Conservation (phyloP, 371 early-diverging fungal species). For the Zychaea mexicana region DNA sequence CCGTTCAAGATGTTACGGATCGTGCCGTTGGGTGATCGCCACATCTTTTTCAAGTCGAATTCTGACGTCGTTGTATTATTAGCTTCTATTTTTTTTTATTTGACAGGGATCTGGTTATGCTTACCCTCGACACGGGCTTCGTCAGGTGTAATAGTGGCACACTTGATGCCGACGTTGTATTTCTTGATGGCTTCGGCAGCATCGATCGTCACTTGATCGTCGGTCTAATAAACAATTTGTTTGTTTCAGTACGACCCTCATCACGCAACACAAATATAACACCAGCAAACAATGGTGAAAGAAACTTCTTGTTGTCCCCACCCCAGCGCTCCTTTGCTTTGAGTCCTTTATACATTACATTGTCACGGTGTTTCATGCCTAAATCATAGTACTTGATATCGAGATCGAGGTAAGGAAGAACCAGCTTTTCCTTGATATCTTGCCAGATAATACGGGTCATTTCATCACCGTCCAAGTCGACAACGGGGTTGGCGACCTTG, state of each 20-base stretch:
- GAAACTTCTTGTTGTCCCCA: no score
- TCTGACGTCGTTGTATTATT: no score
- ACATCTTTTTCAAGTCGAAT: constrained; percentile 93
- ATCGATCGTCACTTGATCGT: constrained; percentile 82
- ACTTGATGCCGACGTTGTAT: constrained; percentile 96
- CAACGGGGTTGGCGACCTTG: constrained; percentile 78
- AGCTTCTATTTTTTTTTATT: constrained; percentile 4
- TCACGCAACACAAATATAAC: neutral
- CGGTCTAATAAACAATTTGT: constrained; percentile 34
- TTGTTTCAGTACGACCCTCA: no score
- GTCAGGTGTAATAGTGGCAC: constrained; percentile 96
- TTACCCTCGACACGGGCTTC: constrained; percentile 83
- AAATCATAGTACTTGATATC: constrained; percentile 94
- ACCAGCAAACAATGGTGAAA: neutral
- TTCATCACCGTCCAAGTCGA: constrained; percentile 96
- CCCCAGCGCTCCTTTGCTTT: neutral
- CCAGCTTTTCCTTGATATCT: constrained; percentile 91
- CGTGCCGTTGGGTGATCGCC: constrained; percentile 96
- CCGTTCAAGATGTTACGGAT: constrained; percentile 94
- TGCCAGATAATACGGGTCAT: constrained; percentile 98
- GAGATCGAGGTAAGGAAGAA: constrained; percentile 85
- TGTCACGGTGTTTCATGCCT: constrained; percentile 90
- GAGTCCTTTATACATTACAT: constrained; percentile 44
- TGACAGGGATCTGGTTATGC: neutral
- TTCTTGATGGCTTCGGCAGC: constrained; percentile 93